phyloP scores from a whole-genome alignment of 352 stramenopile species.

The Blastocystis hominis region DNA sequence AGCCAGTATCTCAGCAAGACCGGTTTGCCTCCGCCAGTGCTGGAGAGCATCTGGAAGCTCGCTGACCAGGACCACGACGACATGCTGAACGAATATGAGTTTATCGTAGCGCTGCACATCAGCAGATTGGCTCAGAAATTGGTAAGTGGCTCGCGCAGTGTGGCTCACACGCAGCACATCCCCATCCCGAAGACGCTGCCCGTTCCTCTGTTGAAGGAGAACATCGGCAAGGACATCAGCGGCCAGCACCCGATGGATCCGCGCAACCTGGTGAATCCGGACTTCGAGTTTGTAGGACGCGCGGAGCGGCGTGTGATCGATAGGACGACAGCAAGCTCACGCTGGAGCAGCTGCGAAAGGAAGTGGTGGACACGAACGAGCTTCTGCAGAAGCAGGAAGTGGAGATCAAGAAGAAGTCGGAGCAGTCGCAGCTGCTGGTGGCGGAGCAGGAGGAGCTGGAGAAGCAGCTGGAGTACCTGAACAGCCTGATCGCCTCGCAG shows the following conservation, averaged over 20 bases:
- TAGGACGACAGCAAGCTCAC: conserved; percentile 38
- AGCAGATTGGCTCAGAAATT: conserved; percentile 20
- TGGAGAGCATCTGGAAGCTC: conserved; percentile 47
- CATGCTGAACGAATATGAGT: conserved; percentile 54
- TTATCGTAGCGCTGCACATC: conserved; percentile 52
- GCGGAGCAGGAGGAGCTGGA: conserved; percentile 36
- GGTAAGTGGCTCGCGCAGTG: background rate
- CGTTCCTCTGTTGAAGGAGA: conserved; percentile 45
- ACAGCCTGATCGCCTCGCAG: conserved; percentile 45
- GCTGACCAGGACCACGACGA: conserved; percentile 46
- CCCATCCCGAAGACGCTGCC: conserved; percentile 27
- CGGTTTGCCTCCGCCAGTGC: conserved; percentile 1
- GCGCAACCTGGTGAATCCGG: background rate
- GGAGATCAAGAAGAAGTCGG: conserved; percentile 54
- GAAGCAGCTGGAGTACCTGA: conserved; percentile 45
- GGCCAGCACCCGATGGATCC: conserved; percentile 46
- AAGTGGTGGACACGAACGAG: conserved; percentile 49
- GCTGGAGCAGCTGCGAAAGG: conserved; percentile 52
- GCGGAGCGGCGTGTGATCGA: background rate
- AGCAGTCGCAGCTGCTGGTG: conserved; percentile 40
- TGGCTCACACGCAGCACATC: background rate
- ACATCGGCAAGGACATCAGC: conserved; percentile 38
- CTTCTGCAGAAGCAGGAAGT: conserved; percentile 53
- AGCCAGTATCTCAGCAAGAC: conserved; percentile 20
- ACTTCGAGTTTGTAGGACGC: background rate